Base-by-base conservation (phyloP, 164 flowering plant species). In the Liquidambar formosana region DNA sequence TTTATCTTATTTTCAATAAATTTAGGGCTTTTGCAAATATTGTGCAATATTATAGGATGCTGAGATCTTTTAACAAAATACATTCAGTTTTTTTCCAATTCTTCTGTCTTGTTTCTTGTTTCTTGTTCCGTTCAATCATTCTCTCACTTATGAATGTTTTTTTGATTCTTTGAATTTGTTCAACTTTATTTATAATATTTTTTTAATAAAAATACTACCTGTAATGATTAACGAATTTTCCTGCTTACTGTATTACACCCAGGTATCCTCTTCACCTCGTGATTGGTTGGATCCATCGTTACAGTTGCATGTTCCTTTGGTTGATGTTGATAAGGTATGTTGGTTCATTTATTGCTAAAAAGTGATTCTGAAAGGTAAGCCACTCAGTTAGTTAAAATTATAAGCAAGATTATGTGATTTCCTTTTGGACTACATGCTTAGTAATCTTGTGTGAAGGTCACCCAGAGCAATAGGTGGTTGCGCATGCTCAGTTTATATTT, bases 301-400 rank as follows among this genome's bases (percentile, higher is more conserved):
- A 51, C 97, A 83, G 74, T 78, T 85, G 78, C 74, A 86, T 65
- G 99, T 96, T 67, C 97, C 99, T 38, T 74, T 93, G 57, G 91
- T 81, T 66, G 99, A 96, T 78, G 96, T 89, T 65, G 99, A 96
- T 74, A 96, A 96, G 97, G 98, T 95, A 88, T 56, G 3, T 57
- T 25, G 45, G 10, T 70, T 27, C 21, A 25, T 58, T 56, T 65
- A 12, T 64, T 67, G 13, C 6, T 28, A 4, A 41, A 54, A 27
- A n/a, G 11, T 33, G 18, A 15, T 33, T 33, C 6, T 33, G 41
- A 2, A 16, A 15, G 58, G 15, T 52, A 19, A 53, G 26, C 25
- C 38, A 10, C 3, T 6, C 19, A n/a, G 18, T 33, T 33, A 3
- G 33, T 10, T 52, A 51, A 14, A 16, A 18, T 64, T 27, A 25